A percentile compares a stretch with the other conserved stretches of the same genome.
phyloP scores from a whole-genome alignment of 2,329 filamentous ascomycete genomes.

The Aspergillus amoenus region DNA sequence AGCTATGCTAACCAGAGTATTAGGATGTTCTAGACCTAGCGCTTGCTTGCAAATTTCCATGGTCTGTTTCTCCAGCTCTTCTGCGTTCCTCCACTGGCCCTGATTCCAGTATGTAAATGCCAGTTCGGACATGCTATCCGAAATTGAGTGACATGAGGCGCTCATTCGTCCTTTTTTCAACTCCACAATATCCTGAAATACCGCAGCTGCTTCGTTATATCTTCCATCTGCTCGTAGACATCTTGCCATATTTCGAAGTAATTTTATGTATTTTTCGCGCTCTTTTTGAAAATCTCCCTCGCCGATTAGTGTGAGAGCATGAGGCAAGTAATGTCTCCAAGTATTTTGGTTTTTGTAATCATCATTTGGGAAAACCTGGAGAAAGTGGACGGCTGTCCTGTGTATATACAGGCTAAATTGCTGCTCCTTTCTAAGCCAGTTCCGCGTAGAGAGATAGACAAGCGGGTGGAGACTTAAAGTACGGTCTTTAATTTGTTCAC shows the following conservation, averaged over 20 bases:
- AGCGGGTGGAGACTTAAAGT: constrained; percentile 28
- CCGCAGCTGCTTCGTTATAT: background rate
- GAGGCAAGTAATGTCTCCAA: constrained; percentile 15
- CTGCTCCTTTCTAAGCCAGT: constrained; percentile 23
- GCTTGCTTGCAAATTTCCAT: no score
- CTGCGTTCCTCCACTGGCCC: no score
- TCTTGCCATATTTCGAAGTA: constrained; percentile 2
- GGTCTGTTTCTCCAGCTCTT: no score
- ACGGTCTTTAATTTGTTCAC: background rate
- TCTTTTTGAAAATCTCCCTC: constrained; percentile 2
- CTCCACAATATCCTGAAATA: no score
- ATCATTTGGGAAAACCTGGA: background rate
- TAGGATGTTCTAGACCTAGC: no score
- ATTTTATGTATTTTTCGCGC: background rate
- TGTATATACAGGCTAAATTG: background rate
- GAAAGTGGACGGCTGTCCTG: constrained; percentile 7
- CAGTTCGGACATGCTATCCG: no score
- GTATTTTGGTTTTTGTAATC: background rate
- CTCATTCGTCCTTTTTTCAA: no score
- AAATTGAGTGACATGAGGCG: no score
- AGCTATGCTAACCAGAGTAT: no score
- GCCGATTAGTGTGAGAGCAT: constrained; percentile 10
- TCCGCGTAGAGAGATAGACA: constrained; percentile 29
- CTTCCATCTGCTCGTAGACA: constrained; percentile 4
- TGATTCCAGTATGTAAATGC: no score